Evolutionary conservation across 1,284 basidiomycete genomes (phyloP).

Genomic region (Marasmius fiardii): DNA sequence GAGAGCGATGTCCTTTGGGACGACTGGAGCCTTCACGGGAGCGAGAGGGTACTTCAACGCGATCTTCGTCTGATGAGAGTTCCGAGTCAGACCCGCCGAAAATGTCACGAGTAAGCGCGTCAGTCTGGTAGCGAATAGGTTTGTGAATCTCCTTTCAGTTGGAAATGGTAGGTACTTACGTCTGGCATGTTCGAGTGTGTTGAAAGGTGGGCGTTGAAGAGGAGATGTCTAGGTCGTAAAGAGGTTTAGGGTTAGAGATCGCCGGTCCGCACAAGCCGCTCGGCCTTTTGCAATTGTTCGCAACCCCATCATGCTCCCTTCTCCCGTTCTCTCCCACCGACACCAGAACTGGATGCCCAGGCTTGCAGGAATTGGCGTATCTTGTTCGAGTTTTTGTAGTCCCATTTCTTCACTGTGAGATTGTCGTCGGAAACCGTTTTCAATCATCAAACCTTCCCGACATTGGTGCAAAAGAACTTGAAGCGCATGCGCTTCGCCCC

Average conservation of each 20-base stretch:
- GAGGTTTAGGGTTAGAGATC: background rate
- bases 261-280: too few relatives aligned
- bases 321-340: too few relatives aligned
- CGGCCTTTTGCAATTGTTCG: too few relatives aligned
- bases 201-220: background rate
- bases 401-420: too few relatives aligned
- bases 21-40: background rate
- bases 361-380: too few relatives aligned
- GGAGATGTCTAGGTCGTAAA: background rate
- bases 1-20: background rate
- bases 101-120: conserved; percentile 60
- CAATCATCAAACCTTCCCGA: too few relatives aligned
- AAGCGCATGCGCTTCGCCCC: too few relatives aligned
- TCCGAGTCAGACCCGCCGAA: conserved; percentile 80
- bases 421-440: too few relatives aligned
- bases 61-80: conserved; percentile 70
- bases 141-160: background rate
- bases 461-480: too few relatives aligned
- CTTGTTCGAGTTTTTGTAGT: too few relatives aligned
- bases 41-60: conserved; percentile 28
- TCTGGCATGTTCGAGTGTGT: background rate
- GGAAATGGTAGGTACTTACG: background rate
- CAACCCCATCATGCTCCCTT: too few relatives aligned
- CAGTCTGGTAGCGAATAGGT: conserved; percentile 16
- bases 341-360: too few relatives aligned